phyloP scores from a whole-genome alignment of 495 filamentous ascomycete genomes.

The Cercophora samala region DNA sequence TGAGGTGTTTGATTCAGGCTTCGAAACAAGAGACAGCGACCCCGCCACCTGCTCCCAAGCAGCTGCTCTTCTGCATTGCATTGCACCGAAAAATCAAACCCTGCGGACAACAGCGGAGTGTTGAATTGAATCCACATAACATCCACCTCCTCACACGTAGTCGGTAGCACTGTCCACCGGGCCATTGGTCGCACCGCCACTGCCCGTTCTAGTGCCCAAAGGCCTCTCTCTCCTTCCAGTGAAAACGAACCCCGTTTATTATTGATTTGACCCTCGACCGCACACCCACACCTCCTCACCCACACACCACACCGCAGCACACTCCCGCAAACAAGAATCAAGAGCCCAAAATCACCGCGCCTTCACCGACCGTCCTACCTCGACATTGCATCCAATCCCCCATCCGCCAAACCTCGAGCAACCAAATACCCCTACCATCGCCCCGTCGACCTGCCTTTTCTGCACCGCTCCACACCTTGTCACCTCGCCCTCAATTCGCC shows the following conservation, averaged over 20 bases:
- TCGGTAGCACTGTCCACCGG: neutral
- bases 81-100: neutral
- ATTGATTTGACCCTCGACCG: slow-evolving; percentile 4
- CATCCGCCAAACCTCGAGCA: slow-evolving; percentile 1
- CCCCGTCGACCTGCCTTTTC: neutral
- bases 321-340: neutral
- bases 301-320: neutral
- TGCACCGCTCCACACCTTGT: neutral
- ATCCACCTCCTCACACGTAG: too few species aligned
- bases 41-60: neutral
- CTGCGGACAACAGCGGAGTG: too few species aligned
- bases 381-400: neutral
- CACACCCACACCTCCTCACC: neutral
- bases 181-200: neutral
- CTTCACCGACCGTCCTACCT: neutral
- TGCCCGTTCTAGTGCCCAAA: neutral
- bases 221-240: neutral
- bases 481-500: neutral
- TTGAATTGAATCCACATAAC: neutral
- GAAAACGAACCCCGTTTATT: slow-evolving; percentile 7
- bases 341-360: slow-evolving; percentile 3
- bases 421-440: neutral
- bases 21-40: neutral
- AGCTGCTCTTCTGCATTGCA: neutral
- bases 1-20: neutral